These are phyloP conservation scores for Leptographium lundbergii DNA, from an alignment of 2,329 filamentous ascomycete genomes.

Conservation along the genomic window DNA sequence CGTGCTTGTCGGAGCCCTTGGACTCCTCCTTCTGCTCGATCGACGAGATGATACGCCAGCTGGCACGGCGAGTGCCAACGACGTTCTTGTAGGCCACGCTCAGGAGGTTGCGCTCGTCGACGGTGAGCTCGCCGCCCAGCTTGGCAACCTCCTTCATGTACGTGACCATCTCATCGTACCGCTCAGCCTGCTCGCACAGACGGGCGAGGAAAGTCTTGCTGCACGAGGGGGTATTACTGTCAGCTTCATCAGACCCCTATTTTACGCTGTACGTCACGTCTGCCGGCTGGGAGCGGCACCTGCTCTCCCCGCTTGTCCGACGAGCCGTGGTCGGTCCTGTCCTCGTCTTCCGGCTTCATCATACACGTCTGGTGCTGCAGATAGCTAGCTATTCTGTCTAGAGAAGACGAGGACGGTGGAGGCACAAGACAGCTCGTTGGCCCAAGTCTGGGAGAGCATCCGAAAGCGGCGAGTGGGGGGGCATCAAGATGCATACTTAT, in stretches of 20 bases:
- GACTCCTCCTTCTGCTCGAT: slow-evolving; percentile 99
- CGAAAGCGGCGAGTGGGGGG: background rate
- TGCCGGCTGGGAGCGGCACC: too few species aligned
- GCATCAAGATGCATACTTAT: background rate
- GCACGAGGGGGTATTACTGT: slow-evolving; percentile 14
- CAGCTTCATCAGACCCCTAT: background rate
- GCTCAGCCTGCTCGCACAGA: slow-evolving; percentile 99
- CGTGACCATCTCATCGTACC: slow-evolving; percentile 99
- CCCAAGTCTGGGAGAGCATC: background rate
- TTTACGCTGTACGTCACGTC: too few species aligned
- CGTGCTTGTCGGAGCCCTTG: slow-evolving; percentile 90
- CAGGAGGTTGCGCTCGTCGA: slow-evolving; percentile 95
- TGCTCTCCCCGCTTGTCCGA: too few species aligned
- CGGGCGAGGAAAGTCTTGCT: slow-evolving; percentile 99
- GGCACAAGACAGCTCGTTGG: background rate
- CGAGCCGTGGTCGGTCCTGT: too few species aligned
- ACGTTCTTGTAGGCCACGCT: slow-evolving; percentile 99
- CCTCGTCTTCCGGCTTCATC: too few species aligned
- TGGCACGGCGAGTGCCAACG: slow-evolving; percentile 89
- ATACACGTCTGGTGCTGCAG: background rate
- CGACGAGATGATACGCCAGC: slow-evolving; percentile 95
- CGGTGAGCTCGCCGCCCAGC: slow-evolving; percentile 59
- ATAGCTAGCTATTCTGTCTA: background rate
- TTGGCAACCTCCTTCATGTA: slow-evolving; percentile 99
- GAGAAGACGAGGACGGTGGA: background rate